Conservation (phyloP, 2,329 filamentous ascomycete species). For the Aureobasidium vineae region DNA sequence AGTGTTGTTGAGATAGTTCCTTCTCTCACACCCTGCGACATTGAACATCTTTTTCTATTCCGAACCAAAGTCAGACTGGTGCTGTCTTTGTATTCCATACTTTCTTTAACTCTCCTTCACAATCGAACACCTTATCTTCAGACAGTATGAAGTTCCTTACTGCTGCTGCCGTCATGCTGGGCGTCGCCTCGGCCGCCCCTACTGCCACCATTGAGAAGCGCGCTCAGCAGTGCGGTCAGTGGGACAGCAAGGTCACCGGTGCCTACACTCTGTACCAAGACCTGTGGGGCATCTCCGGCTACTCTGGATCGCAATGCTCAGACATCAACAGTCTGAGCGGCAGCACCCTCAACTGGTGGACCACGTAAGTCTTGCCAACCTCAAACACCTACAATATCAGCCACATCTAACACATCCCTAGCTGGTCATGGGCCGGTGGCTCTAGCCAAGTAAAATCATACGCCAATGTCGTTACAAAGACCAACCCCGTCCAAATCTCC, state of each 20-base stretch:
- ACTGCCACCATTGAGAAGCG: constrained; percentile 29
- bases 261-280: constrained; percentile 43
- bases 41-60: background rate
- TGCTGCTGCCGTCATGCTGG: constrained; percentile 27
- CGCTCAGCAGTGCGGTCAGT: constrained; percentile 36
- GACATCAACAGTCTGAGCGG: constrained; percentile 43
- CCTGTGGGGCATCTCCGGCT: constrained; percentile 46
- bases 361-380: constrained; percentile 38
- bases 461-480: constrained; percentile 44
- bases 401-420: background rate
- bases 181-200: constrained; percentile 30
- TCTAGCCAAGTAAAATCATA: constrained; percentile 45
- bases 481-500: constrained; percentile 33
- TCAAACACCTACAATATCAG: background rate
- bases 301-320: constrained; percentile 50
- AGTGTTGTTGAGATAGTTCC: background rate
- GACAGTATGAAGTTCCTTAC: constrained; percentile 31
- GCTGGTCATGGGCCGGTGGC: constrained; percentile 35
- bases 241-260: constrained; percentile 34
- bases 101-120: constrained; percentile 9
- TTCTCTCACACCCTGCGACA: background rate
- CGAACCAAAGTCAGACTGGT: constrained; percentile 24
- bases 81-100: constrained; percentile 25
- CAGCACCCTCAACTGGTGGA: constrained; percentile 46
- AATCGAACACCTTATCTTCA: background rate